Evolutionary conservation across 345 rosid species (phyloP).

Genomic region (Diplotaxis tenuifolia): DNA sequence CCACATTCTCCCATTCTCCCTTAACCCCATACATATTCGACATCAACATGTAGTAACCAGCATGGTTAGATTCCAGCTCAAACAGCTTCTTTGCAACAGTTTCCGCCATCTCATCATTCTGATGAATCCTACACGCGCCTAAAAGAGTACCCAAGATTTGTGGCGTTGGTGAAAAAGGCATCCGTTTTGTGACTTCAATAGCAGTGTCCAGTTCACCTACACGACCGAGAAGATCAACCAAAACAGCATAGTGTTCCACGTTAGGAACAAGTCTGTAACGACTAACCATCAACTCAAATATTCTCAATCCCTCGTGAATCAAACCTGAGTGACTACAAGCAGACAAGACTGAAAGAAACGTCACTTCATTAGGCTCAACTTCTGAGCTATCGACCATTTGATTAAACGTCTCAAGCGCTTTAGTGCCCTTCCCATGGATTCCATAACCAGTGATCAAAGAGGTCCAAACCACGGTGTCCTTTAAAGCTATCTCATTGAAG

Average conservation of each 20-base stretch:
- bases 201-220: conserved; percentile 48
- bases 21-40: conserved; percentile 58
- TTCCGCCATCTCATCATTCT: conserved; percentile 52
- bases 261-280: conserved; percentile 35
- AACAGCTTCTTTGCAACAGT: conserved; percentile 45
- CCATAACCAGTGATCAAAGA: conserved; percentile 60
- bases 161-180: conserved; percentile 48
- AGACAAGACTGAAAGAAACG: conserved; percentile 52
- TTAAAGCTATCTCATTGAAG: conserved; percentile 40
- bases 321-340: conserved; percentile 66
- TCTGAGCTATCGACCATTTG: conserved; percentile 39
- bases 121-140: conserved; percentile 61
- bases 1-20: conserved; percentile 48
- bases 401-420: conserved; percentile 44
- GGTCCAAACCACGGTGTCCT: conserved; percentile 57
- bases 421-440: conserved; percentile 48
- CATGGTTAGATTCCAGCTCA: conserved; percentile 49
- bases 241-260: conserved; percentile 52
- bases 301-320: conserved; percentile 44
- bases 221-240: conserved; percentile 69
- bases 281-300: conserved; percentile 47
- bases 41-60: conserved; percentile 50
- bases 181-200: conserved; percentile 35
- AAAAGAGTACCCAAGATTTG: conserved; percentile 56
- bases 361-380: conserved; percentile 49